Base-by-base conservation (phyloP, 371 early-diverging fungal genomes). In the Mucor mucedo region DNA sequence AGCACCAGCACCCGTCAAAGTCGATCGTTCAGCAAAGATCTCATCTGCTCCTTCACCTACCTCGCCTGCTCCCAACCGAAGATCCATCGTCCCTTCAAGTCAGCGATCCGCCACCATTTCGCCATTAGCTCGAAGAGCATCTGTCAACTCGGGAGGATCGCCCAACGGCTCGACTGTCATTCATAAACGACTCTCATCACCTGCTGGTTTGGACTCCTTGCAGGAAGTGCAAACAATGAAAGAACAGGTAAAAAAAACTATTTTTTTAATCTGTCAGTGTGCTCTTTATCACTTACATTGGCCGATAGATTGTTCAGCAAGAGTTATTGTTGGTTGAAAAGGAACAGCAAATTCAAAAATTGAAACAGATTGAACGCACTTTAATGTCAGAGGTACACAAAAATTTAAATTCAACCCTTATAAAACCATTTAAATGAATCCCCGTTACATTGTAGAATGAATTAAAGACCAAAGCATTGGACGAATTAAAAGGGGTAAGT, bases 81-180 rank as follows among this genome's bases (percentile, higher is more conserved):
- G 78, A 13, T 77, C 77, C 0, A 62, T 74, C 32, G 70, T 72
- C 11, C 70, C 70, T 28, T 56, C 65, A n/a, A 63, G 49, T 41
- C 59, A 38, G 42, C 52, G 55, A 64, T 50, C 50, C 1, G 49
- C 62, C 10, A 57, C 63, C n/a, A 61, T n/a, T 30, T 63, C 69
- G 3, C 64, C 68, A 7, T 53, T 65, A 6, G 63, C 55, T 54
- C 74, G 62, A 28, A 50, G 62, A 27, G 55, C 70, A 2, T 66
- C 74, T 30, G 55, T 69, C 14, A 50, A 66, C 32, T 52, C 56
- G 13, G 50, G 52, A 14, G 45, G 58, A 35, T 63, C 60, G 27
- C 32, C 63, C 8, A 63, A 63, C 21, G 60, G 62, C 4, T n/a
- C 66, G 1, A 62, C 58, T 42, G 39, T 14, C n/a, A 13, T 10